These are phyloP conservation scores for Botrytis sinoallii DNA, from an alignment of 2,329 filamentous ascomycete species.

Conservation along the genomic window DNA sequence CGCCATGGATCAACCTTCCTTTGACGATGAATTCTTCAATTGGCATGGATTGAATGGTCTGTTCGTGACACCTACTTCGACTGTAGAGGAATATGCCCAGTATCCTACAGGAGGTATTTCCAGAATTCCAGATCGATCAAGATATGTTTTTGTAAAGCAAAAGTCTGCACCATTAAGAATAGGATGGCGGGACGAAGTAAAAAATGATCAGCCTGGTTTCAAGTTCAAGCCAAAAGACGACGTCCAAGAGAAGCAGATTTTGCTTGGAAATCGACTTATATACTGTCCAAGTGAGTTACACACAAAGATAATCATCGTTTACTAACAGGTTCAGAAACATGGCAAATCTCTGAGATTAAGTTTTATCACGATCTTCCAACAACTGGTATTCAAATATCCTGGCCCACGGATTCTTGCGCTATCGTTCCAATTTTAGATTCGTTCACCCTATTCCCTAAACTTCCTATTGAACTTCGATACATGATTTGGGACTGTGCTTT, in stretches of 20 bases:
- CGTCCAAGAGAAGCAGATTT: not conserved
- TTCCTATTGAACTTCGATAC: not conserved
- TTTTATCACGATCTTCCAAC: not conserved
- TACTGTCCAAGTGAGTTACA: not conserved
- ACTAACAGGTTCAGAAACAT: not conserved
- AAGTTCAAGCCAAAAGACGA: not conserved
- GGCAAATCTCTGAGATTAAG: not conserved
- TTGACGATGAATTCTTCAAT: not conserved
- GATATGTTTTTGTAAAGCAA: not conserved
- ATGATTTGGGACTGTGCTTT: not conserved
- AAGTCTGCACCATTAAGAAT: not conserved
- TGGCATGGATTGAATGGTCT: not conserved
- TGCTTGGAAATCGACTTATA: no score
- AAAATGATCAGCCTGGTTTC: not conserved
- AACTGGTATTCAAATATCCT: not conserved
- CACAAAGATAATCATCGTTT: not conserved
- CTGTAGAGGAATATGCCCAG: not conserved
- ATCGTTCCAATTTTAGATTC: not conserved
- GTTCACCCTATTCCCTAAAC: not conserved
- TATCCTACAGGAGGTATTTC: not conserved
- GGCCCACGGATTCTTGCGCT: not conserved
- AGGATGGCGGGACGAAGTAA: not conserved
- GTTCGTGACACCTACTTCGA: not conserved
- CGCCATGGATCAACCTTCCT: not conserved
- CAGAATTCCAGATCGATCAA: not conserved